Base-by-base conservation (phyloP, 148 eudicot species). In the Limonium bicolor region DNA sequence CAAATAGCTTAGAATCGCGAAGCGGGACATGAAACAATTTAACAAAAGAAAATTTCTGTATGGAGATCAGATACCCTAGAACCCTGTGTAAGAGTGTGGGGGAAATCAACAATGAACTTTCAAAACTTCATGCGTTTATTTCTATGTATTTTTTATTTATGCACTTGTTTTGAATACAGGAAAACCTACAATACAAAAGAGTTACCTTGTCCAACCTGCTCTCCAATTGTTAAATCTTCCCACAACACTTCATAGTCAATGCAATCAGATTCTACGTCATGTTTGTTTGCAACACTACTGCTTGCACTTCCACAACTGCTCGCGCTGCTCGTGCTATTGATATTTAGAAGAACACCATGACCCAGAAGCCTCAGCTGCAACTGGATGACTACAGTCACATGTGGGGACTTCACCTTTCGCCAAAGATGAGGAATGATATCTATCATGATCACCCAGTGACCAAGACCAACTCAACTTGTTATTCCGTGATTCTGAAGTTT, bases 181-280 rank as follows among this genome's bases (percentile, higher is more conserved):
- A n/a, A n/a, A n/a, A n/a, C n/a, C n/a, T n/a, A n/a, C n/a, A n/a
- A n/a, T 13, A 9, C 11, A 39, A 19, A 8, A 82, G 64, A n/a
- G 81, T 71, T 43, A 90, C 99, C 99, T 81, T 90, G 99, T 32
- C 99, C 99, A 57, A 90, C 73, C 56, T 80, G 95, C 69, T 90
- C 99, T 50, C 95, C 85, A 51, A 85, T 66, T 18, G 85, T 76
- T 64, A 90, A 71, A 50, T 90, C 99, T 64, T 90, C 99, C 99
- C 99, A 90, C 66, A 76, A 53, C 40, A 90, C 81, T 73, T 90
- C 99, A 50, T 71, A 80, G 59, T 90, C 95, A 62, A 78, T 63
- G 68, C 68, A 60, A 54, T 90, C 99, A 41, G 61, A 58, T 35
- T 84, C 95, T 29, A 59, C 37, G 43, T 90, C 99, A 54, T 67